phyloP scores from a whole-genome alignment of 495 filamentous ascomycete species.

The Neurospora sp. region DNA sequence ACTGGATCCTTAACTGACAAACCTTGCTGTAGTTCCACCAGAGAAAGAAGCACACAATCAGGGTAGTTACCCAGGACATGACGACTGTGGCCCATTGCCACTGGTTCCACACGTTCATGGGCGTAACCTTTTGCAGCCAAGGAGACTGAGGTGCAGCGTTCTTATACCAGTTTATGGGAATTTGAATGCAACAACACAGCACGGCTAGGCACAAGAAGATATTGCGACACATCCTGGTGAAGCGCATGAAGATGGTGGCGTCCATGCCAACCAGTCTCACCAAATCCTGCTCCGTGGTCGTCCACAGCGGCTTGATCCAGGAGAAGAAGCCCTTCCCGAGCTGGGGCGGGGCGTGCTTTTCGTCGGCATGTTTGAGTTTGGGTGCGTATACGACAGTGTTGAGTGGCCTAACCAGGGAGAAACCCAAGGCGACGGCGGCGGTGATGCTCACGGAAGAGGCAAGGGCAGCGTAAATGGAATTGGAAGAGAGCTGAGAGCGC shows the following conservation, averaged over 20 bases:
- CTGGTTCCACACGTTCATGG: conserved; percentile 43
- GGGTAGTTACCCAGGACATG: conserved; percentile 68
- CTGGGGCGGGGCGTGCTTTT: conserved; percentile 85
- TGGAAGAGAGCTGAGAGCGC: conserved; percentile 21
- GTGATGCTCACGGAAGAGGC: conserved; percentile 71
- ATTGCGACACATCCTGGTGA: conserved; percentile 85
- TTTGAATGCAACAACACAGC: conserved; percentile 67
- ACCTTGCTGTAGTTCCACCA: conserved; percentile 85
- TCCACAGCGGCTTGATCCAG: conserved; percentile 71
- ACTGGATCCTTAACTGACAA: conserved; percentile 56
- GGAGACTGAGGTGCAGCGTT: conserved; percentile 39
- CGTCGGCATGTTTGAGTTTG: conserved; percentile 84
- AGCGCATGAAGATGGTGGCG: conserved; percentile 80
- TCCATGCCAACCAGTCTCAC: conserved; percentile 78
- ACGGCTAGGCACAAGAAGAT: conserved; percentile 68
- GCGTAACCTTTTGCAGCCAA: conserved; percentile 43
- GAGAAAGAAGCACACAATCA: conserved; percentile 66
- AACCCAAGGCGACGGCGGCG: conserved; percentile 58
- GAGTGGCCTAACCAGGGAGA: conserved; percentile 83
- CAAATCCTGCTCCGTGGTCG: conserved; percentile 63
- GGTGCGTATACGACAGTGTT: conserved; percentile 89
- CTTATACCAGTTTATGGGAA: conserved; percentile 67
- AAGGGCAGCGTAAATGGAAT: conserved; percentile 65
- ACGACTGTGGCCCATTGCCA: conserved; percentile 74
- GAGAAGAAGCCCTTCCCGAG: conserved; percentile 77